phyloP scores from a whole-genome alignment of 768 basidiomycete species.

The Pleurotus pulmonarius region DNA sequence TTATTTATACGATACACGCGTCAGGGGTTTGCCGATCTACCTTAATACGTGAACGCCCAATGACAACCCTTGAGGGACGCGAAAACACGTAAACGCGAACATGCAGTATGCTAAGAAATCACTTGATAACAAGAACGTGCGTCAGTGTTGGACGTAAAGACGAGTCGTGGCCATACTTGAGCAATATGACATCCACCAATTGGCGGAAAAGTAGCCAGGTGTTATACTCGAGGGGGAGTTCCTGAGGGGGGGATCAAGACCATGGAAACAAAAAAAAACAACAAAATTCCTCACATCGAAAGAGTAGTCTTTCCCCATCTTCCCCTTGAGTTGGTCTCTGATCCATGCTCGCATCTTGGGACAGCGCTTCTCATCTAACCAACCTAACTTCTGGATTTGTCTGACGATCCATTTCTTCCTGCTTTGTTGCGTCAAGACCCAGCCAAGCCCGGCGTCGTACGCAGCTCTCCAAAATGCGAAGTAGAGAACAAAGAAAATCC shows the following conservation, averaged over 20 bases:
- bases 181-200: slow-evolving; percentile 90
- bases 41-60: slow-evolving; percentile 71
- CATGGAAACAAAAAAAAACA: slow-evolving; percentile 6
- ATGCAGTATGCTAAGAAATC: slow-evolving; percentile 94
- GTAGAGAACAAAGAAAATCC: slow-evolving; percentile 79
- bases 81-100: slow-evolving; percentile 92
- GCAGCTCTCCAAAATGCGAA: slow-evolving; percentile 91
- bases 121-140: slow-evolving; percentile 24
- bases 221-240: slow-evolving; percentile 91
- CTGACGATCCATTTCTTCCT: slow-evolving; percentile 93
- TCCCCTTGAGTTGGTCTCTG: slow-evolving; percentile 76
- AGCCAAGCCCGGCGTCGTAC: slow-evolving; percentile 92
- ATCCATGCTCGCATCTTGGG: slow-evolving; percentile 80
- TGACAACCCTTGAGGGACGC: slow-evolving; percentile 78
- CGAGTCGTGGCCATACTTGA: slow-evolving; percentile 64
- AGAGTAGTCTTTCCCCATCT: slow-evolving; percentile 93
- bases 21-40: slow-evolving; percentile 28
- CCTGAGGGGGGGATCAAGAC: slow-evolving; percentile 36
- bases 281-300: slow-evolving; percentile 65
- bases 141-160: not conserved
- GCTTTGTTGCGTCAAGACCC: slow-evolving; percentile 92
- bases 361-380: slow-evolving; percentile 74
- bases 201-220: slow-evolving; percentile 96
- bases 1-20: not conserved
- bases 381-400: slow-evolving; percentile 72